Conservation (phyloP, 306 rosid genomes). For the Quercus parvula region DNA sequence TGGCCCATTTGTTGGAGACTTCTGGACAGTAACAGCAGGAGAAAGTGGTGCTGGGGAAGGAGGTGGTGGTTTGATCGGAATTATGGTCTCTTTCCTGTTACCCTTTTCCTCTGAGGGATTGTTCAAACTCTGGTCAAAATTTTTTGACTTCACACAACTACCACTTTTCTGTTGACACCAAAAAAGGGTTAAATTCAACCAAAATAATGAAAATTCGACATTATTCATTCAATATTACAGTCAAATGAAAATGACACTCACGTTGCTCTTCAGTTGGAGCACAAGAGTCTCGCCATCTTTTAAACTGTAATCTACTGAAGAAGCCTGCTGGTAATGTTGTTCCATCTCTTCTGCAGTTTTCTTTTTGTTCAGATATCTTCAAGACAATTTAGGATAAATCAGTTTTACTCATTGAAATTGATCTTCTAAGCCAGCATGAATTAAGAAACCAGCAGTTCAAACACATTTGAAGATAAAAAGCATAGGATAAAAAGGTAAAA, state of each 20-base stretch:
- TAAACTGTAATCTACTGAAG: conserved; percentile 85
- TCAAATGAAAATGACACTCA: conserved; percentile 29
- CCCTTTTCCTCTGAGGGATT: conserved; percentile 54
- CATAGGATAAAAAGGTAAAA: conserved; percentile 11
- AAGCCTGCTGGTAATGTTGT: conserved; percentile 76
- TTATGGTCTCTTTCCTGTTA: conserved; percentile 43
- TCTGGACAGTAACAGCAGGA: conserved; percentile 34
- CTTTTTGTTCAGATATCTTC: conserved; percentile 87
- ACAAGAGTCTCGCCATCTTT: conserved; percentile 95
- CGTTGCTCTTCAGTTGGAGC: conserved; percentile 71
- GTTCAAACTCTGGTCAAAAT: conserved; percentile 50
- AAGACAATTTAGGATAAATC: conserved; percentile 15
- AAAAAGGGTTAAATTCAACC: conserved; percentile 3
- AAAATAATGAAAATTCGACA: not conserved
- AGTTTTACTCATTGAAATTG: conserved; percentile 1
- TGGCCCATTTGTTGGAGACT: conserved; percentile 35
- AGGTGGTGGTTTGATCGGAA: conserved; percentile 69
- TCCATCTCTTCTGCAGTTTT: conserved; percentile 98
- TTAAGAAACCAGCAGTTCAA: conserved; percentile 1
- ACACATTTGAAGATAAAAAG: conserved; percentile 9
- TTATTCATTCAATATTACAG: not conserved
- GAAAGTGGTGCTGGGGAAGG: conserved; percentile 80
- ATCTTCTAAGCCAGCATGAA: conserved; percentile 4
- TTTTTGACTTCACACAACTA: conserved; percentile 51
- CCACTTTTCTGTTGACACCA: conserved; percentile 57